Conservation (phyloP, 2,329 filamentous ascomycete genomes). For the Zalaria sp. region DNA sequence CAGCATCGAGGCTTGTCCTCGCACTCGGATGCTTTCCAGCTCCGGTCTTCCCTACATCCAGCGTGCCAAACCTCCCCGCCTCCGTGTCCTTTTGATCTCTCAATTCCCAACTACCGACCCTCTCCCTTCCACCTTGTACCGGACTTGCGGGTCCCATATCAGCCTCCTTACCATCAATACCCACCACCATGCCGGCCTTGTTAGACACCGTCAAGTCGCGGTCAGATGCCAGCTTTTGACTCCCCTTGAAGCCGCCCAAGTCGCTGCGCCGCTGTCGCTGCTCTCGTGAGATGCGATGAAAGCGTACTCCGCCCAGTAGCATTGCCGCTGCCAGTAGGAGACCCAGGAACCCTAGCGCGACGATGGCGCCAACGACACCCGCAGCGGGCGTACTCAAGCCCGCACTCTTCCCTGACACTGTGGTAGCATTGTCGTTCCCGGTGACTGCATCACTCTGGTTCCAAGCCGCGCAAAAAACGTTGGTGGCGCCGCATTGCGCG, state of each 20-base stretch:
- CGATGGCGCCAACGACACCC: constrained; percentile 42
- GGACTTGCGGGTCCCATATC: constrained; percentile 11
- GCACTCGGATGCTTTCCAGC: no score
- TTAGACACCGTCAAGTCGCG: constrained; percentile 34
- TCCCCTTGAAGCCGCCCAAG: constrained; percentile 42
- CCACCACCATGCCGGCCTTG: constrained; percentile 22
- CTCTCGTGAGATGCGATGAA: constrained; percentile 20
- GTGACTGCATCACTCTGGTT: constrained; percentile 8
- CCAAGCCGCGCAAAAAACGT: constrained; percentile 37
- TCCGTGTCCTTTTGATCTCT: constrained; percentile 15
- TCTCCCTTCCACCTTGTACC: constrained; percentile 29
- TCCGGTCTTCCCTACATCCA: background rate
- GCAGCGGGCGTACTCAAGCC: constrained; percentile 12
- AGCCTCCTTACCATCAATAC: constrained; percentile 10
- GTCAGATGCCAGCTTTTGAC: constrained; percentile 39
- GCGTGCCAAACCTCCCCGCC: constrained; percentile 10
- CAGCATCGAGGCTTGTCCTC: no score
- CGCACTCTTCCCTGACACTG: background rate
- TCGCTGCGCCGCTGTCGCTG: constrained; percentile 18
- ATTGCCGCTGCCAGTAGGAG: constrained; percentile 28
- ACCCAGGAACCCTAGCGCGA: constrained; percentile 32
- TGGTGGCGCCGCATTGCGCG: constrained; percentile 26
- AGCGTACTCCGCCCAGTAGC: constrained; percentile 30
- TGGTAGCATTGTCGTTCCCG: background rate
- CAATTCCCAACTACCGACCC: constrained; percentile 45